phyloP scores from a whole-genome alignment of 139 green algal genomes.

The Tetradesmus obliquus region DNA sequence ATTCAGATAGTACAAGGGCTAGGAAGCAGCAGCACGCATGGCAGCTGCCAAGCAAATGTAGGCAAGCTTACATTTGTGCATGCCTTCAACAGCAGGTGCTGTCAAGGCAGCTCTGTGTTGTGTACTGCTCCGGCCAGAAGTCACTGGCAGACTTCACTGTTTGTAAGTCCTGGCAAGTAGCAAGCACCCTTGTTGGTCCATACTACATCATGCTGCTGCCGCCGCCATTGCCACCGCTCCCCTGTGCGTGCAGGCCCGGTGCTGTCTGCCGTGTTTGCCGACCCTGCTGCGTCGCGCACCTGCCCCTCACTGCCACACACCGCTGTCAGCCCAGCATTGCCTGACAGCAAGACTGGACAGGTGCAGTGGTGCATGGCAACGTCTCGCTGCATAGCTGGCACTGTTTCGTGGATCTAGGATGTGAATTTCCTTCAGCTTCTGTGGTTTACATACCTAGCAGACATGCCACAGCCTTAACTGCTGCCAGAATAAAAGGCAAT shows the following conservation, averaged over 20 bases:
- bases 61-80: no score
- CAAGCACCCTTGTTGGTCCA: no score
- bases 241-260: constrained; percentile 2
- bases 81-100: neutral
- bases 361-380: neutral
- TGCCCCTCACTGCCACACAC: constrained; percentile 27
- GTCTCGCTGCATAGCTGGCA: no score
- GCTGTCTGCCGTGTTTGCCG: constrained; percentile 26
- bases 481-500: no score
- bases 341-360: constrained; percentile 18
- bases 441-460: no score
- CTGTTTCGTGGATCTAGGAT: no score
- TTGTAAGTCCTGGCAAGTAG: no score
- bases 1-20: neutral
- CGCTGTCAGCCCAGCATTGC: constrained; percentile 10
- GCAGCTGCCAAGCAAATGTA: neutral
- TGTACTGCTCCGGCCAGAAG: no score
- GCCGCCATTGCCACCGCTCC: neutral
- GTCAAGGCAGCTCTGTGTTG: neutral
- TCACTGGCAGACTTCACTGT: no score
- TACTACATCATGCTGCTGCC: neutral
- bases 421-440: no score
- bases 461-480: no score
- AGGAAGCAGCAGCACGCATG: neutral
- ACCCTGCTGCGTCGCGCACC: neutral